Conservation (phyloP, 2,329 filamentous ascomycete species). For the Fusarium duplospermum region DNA sequence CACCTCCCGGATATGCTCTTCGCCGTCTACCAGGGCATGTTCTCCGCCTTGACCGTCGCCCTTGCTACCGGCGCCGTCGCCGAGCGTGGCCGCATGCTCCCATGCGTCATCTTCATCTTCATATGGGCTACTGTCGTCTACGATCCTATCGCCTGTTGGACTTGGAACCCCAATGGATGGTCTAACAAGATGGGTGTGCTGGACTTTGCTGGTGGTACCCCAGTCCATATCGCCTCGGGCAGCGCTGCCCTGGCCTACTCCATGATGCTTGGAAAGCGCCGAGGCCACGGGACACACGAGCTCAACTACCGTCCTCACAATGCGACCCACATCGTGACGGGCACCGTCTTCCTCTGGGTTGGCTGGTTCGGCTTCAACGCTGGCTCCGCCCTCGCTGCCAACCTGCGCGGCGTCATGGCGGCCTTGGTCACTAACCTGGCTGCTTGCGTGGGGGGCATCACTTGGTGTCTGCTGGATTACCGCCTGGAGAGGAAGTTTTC, state of each 20-base stretch:
- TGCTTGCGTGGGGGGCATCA: conserved; percentile 85
- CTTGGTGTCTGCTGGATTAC: conserved; percentile 91
- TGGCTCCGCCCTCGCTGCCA: conserved; percentile 83
- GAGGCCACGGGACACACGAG: conserved; percentile 87
- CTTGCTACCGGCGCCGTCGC: conserved; percentile 87
- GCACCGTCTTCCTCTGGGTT: conserved; percentile 94
- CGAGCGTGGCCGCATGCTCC: conserved; percentile 88
- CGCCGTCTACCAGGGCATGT: conserved; percentile 89
- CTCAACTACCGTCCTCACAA: conserved; percentile 94
- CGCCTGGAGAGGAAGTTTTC: conserved; percentile 92
- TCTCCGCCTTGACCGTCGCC: conserved; percentile 86
- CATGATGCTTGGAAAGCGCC: conserved; percentile 88
- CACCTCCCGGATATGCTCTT: conserved; percentile 87
- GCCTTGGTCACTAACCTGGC: conserved; percentile 87
- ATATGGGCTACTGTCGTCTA: conserved; percentile 92
- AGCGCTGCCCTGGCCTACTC: conserved; percentile 88
- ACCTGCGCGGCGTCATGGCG: conserved; percentile 87
- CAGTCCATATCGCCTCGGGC: conserved; percentile 89
- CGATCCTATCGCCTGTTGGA: conserved; percentile 95
- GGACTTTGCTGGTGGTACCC: conserved; percentile 91
- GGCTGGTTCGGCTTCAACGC: conserved; percentile 98
- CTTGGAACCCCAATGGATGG: conserved; percentile 89
- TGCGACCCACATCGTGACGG: conserved; percentile 90
- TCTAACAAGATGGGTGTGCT: conserved; percentile 81
- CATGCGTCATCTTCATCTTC: conserved; percentile 92